Percentiles rank a stretch among this genome's conserved stretches.
Evolutionary conservation across 371 early-diverging fungal species (phyloP).

Genomic region (Lichtheimia hyalospora): DNA sequence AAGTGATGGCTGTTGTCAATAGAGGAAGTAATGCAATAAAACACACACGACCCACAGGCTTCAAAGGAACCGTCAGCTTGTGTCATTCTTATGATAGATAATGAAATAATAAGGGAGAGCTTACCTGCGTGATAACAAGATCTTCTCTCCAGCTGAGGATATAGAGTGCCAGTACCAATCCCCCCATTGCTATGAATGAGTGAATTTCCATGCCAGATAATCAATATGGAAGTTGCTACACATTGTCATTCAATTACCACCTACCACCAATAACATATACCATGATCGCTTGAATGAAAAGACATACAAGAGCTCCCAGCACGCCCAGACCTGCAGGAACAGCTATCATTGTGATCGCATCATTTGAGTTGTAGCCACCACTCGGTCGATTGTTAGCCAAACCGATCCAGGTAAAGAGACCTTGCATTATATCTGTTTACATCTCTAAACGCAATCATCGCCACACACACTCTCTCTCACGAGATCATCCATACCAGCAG

Average conservation of each 20-base stretch:
- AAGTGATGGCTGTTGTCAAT: conserved; percentile 5
- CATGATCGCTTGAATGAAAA: conserved; percentile 5
- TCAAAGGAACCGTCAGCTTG: background rate
- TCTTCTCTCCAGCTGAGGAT: conserved; percentile 33
- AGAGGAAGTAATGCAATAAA: conserved; percentile 16
- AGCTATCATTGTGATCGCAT: conserved; percentile 17
- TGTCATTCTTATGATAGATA: background rate
- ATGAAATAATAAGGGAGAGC: background rate
- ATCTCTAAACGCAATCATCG: background rate
- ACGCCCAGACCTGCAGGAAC: conserved; percentile 25
- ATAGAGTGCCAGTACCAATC: conserved; percentile 26
- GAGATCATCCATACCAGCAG: conserved; percentile 22
- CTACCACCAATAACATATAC: conserved; percentile 17
- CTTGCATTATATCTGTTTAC: background rate
- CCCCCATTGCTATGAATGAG: conserved; percentile 16
- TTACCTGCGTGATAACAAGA: conserved; percentile 17
- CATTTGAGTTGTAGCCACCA: conserved; percentile 17
- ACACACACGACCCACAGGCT: conserved; percentile 14
- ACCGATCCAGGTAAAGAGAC: conserved; percentile 17
- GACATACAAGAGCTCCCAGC: conserved; percentile 14
- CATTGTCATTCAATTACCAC: background rate
- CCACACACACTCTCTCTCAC: too few species aligned
- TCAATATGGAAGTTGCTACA: background rate
- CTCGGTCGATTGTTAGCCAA: conserved; percentile 15
- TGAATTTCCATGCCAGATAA: background rate